phyloP scores from a whole-genome alignment of 495 filamentous ascomycete species.

The Trichoderma virens region DNA sequence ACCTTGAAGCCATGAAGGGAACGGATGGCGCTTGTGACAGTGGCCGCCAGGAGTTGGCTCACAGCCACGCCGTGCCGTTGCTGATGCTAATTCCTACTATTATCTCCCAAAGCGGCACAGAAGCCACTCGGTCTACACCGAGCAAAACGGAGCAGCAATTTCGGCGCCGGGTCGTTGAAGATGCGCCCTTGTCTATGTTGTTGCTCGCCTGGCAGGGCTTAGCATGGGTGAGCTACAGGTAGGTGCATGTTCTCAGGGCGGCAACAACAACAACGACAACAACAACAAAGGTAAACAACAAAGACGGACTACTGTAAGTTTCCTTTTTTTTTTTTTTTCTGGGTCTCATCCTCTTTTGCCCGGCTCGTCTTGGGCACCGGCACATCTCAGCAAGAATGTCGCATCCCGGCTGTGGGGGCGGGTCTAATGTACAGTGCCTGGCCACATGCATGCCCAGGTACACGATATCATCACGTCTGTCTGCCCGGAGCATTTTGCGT shows the following conservation, averaged over 20 bases:
- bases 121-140: background rate
- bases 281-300: background rate
- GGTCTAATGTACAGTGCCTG: background rate
- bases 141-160: background rate
- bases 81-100: background rate
- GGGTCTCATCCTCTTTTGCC: background rate
- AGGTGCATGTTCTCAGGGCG: too few relatives aligned
- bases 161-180: background rate
- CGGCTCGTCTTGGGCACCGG: background rate
- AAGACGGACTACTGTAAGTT: too few relatives aligned
- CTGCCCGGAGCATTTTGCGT: background rate
- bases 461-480: too few relatives aligned
- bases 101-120: background rate
- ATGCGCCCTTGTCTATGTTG: too few relatives aligned
- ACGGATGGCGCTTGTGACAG: background rate
- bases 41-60: background rate
- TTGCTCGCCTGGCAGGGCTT: background rate
- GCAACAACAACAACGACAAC: background rate
- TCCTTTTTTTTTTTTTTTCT: background rate
- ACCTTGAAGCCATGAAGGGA: background rate
- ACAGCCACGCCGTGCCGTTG: background rate
- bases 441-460: too few relatives aligned
- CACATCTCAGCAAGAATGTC: background rate
- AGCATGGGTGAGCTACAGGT: too few relatives aligned
- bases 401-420: constrained; percentile 8